Conservation (phyloP, 2,329 filamentous ascomycete species). For the Xylariaceae sp. region DNA sequence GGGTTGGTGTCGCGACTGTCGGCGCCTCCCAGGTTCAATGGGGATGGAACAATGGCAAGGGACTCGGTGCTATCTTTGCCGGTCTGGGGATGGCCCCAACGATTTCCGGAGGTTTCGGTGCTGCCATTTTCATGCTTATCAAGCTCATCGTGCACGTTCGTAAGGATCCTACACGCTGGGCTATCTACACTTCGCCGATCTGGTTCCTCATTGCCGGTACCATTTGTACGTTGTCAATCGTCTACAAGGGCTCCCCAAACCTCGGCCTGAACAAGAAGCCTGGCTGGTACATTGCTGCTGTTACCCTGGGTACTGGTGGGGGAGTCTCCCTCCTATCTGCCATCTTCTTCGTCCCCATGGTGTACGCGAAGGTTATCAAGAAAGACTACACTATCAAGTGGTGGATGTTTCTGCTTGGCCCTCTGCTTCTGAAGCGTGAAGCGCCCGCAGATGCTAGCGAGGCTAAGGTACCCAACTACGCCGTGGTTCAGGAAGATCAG, state of each 20-base stretch:
- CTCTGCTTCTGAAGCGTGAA: constrained; percentile 64
- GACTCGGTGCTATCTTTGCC: constrained; percentile 72
- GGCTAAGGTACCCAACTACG: constrained; percentile 72
- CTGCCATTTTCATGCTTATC: constrained; percentile 72
- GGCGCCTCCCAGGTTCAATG: constrained; percentile 65
- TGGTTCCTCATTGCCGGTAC: constrained; percentile 78
- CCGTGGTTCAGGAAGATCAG: constrained; percentile 67
- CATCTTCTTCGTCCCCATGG: constrained; percentile 74
- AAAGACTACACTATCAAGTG: constrained; percentile 66
- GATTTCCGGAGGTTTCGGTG: constrained; percentile 66
- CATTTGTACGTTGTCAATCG: constrained; percentile 74
- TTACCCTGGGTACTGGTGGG: constrained; percentile 65
- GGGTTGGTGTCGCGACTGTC: constrained; percentile 69
- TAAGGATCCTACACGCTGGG: constrained; percentile 72
- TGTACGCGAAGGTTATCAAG: constrained; percentile 69
- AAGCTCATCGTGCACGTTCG: constrained; percentile 72
- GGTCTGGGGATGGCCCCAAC: constrained; percentile 71
- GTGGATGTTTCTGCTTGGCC: constrained; percentile 65
- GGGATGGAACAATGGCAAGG: constrained; percentile 71
- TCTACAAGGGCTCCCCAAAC: constrained; percentile 78
- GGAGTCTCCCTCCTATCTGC: constrained; percentile 62
- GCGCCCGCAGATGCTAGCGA: constrained; percentile 53
- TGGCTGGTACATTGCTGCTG: constrained; percentile 65
- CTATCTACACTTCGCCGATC: constrained; percentile 72
- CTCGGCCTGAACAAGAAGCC: constrained; percentile 69